Evolutionary conservation across 2,329 filamentous ascomycete species (phyloP).

Genomic region (Emergomyces pasteurianus): DNA sequence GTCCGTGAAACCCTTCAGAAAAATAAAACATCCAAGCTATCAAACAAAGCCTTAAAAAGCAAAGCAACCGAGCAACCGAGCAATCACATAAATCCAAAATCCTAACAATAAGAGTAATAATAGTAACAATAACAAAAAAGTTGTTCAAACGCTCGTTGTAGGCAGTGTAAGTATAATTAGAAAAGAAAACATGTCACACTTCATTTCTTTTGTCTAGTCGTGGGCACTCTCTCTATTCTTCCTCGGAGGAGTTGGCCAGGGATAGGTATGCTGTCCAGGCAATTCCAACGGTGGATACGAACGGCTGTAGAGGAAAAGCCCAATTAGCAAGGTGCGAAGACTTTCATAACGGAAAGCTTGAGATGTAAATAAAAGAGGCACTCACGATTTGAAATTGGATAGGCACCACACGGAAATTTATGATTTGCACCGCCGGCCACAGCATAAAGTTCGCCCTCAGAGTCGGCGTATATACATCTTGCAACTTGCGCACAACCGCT

Average conservation of each 20-base stretch:
- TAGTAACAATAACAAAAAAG: neutral
- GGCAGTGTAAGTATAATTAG: neutral
- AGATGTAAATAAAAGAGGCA: slow-evolving; percentile 14
- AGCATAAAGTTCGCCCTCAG: slow-evolving; percentile 92
- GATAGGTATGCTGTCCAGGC: slow-evolving; percentile 92
- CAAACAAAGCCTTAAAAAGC: neutral
- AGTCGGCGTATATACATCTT: slow-evolving; percentile 86
- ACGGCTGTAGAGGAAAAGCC: slow-evolving; percentile 49
- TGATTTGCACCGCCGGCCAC: slow-evolving; percentile 89
- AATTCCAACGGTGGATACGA: slow-evolving; percentile 85
- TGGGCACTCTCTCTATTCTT: slow-evolving; percentile 30
- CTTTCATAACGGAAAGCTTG: neutral
- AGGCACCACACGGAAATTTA: slow-evolving; percentile 93
- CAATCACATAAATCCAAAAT: too few relatives aligned
- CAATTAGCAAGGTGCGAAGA: neutral
- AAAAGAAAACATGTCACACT: neutral
- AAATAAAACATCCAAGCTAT: neutral
- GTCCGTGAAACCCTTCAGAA: neutral
- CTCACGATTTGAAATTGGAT: slow-evolving; percentile 92
- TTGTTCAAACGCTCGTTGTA: neutral
- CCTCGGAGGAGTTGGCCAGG: slow-evolving; percentile 70
- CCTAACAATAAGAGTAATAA: neutral
- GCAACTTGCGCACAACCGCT: slow-evolving; percentile 71
- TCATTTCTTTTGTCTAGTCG: neutral
- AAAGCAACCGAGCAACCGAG: neutral